A percentile compares a stretch with the other conserved stretches of the same genome.
Conservation (phyloP, 495 filamentous ascomycete genomes). For the Aspergillus baeticus region DNA sequence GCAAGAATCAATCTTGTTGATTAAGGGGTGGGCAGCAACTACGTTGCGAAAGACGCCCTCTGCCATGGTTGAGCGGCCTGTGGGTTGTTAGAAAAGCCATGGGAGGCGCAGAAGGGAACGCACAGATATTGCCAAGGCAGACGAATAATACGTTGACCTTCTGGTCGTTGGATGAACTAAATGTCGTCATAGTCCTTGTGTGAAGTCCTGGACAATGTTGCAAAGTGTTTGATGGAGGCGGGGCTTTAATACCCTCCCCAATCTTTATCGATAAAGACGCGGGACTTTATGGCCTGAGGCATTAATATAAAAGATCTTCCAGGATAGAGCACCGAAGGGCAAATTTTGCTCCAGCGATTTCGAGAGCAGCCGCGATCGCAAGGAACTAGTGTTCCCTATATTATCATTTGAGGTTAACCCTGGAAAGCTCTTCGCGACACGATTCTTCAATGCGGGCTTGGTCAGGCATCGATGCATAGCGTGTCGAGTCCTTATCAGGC, state of each 20-base stretch:
- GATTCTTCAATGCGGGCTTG: no score
- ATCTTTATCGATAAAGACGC: background rate
- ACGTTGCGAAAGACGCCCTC: slow-evolving; percentile 85
- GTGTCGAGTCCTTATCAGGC: no score
- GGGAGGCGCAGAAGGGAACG: slow-evolving; percentile 20
- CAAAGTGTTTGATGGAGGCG: background rate
- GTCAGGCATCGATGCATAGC: no score
- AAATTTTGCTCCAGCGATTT: no score
- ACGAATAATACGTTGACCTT: slow-evolving; percentile 86
- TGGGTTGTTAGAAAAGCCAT: background rate
- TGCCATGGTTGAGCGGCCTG: slow-evolving; percentile 83
- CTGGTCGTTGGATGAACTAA: slow-evolving; percentile 15
- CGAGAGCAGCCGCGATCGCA: no score
- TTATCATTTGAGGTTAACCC: no score
- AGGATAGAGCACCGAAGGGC: no score
- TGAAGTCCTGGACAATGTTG: background rate
- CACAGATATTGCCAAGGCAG: slow-evolving; percentile 95
- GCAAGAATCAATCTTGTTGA: slow-evolving; percentile 78
- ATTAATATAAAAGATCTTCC: background rate
- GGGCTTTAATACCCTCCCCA: background rate
- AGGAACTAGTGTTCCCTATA: no score
- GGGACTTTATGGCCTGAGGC: background rate
- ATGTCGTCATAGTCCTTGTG: slow-evolving; percentile 18
- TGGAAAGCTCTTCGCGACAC: no score
- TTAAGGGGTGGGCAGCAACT: slow-evolving; percentile 54